phyloP scores from a whole-genome alignment of 164 flowering plant species.

The Vitis amurensis region DNA sequence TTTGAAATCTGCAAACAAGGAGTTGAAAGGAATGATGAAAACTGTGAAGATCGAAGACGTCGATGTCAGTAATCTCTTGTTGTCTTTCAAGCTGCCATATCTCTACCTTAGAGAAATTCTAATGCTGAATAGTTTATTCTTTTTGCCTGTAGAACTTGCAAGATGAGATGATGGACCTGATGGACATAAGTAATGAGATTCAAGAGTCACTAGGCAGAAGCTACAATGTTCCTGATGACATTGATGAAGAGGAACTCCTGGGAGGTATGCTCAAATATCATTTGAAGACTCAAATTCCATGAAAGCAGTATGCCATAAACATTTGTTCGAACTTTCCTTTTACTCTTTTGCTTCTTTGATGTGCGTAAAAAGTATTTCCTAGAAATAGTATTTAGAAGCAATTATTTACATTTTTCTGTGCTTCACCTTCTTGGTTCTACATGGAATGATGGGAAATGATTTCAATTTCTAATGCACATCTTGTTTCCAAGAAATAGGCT shows the following conservation, averaged over 20 bases:
- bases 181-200: conserved; percentile 92
- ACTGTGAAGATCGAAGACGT: conserved; percentile 85
- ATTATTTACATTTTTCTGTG: too few species aligned
- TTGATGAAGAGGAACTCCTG: conserved; percentile 96
- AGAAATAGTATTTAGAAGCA: background rate
- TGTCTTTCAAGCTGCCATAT: background rate
- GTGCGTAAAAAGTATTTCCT: background rate
- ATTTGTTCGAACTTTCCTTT: background rate
- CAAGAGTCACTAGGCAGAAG: conserved; percentile 97
- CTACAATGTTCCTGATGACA: conserved; percentile 93
- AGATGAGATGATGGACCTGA: conserved; percentile 99
- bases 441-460: too few species aligned
- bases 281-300: background rate
- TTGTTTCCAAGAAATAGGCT: too few species aligned
- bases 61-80: conserved; percentile 52
- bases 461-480: too few species aligned
- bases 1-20: conserved; percentile 80
- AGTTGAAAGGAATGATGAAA: conserved; percentile 88
- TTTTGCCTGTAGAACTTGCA: conserved; percentile 67
- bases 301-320: too few species aligned
- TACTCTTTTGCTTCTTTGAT: background rate
- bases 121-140: conserved; percentile 1
- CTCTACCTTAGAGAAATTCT: background rate
- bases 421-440: too few species aligned
- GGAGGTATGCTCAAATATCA: conserved; percentile 63